Percentiles rank a stretch among this genome's conserved stretches.
phyloP scores from a whole-genome alignment of 495 filamentous ascomycete species.

The Mytilinidion resinicola region DNA sequence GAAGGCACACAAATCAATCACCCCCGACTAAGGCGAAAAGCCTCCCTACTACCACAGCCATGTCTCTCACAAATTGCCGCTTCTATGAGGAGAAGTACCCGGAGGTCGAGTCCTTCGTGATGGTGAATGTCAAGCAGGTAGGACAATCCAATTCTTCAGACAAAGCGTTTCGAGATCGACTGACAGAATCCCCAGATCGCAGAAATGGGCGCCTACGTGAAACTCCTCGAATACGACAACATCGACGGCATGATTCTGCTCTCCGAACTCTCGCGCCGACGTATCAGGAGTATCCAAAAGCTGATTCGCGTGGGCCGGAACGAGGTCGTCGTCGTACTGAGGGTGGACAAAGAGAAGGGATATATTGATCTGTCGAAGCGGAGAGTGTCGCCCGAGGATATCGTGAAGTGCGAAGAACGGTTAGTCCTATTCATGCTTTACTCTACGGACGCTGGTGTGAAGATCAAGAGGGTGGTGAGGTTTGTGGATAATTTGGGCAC shows the following conservation, averaged over 20 bases:
- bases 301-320: conserved; percentile 96
- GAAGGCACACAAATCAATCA: no score
- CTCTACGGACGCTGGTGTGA: no score
- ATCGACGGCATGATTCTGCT: conserved; percentile 99
- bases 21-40: no score
- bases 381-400: conserved; percentile 93
- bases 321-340: conserved; percentile 94
- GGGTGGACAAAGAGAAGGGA: conserved; percentile 98
- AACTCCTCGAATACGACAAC: conserved; percentile 98
- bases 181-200: conserved; percentile 55
- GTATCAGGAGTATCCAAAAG: conserved; percentile 98
- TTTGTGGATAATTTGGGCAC: no score
- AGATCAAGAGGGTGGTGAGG: no score
- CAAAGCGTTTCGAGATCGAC: not conserved
- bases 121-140: conserved; percentile 65
- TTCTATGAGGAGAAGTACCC: conserved; percentile 99
- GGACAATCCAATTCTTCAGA: conserved; percentile 18
- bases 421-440: not conserved
- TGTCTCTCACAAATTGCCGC: conserved; percentile 98
- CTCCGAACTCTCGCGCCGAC: conserved; percentile 88
- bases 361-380: conserved; percentile 99
- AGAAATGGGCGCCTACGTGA: conserved; percentile 99
- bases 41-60: conserved; percentile 35
- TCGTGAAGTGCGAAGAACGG: conserved; percentile 96
- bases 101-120: conserved; percentile 98